Percentiles rank a stretch among this genome's conserved stretches.
Conservation (phyloP, 345 rosid genomes). For the Syzygium jambos region DNA sequence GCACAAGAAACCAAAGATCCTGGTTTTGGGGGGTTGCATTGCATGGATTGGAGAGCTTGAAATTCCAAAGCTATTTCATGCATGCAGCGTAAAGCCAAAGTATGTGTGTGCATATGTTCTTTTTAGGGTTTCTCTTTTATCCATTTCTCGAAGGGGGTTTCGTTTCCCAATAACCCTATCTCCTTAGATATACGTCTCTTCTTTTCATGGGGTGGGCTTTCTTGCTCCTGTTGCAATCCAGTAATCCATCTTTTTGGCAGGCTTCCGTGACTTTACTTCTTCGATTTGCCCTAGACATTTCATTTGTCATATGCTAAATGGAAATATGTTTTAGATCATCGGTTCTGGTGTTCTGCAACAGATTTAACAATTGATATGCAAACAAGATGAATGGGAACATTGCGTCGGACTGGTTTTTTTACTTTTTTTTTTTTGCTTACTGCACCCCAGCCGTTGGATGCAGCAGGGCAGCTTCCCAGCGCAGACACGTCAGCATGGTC, state of each 20-base stretch:
- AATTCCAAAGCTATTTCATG: slow-evolving; percentile 15
- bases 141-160: not conserved
- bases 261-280: not conserved
- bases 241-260: not conserved
- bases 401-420: not conserved
- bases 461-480: not conserved
- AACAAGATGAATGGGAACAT: not conserved
- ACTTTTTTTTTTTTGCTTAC: not conserved
- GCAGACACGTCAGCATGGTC: not conserved
- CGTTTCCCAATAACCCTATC: not conserved
- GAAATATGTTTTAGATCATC: not conserved
- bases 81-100: slow-evolving; percentile 2
- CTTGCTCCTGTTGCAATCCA: slow-evolving; percentile 6
- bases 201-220: slow-evolving; percentile 4
- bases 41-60: slow-evolving; percentile 29
- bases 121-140: not conserved
- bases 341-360: not conserved
- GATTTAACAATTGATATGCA: not conserved
- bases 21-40: not conserved
- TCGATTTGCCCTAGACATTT: not conserved
- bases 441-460: not conserved
- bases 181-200: not conserved
- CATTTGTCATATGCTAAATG: not conserved
- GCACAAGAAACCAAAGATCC: slow-evolving; percentile 24
- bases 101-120: not conserved